Evolutionary conservation across 2,329 filamentous ascomycete genomes (phyloP), one percentile per base, ranked within the genome.

Genomic region (Pestalotiopsis sp.): DNA sequence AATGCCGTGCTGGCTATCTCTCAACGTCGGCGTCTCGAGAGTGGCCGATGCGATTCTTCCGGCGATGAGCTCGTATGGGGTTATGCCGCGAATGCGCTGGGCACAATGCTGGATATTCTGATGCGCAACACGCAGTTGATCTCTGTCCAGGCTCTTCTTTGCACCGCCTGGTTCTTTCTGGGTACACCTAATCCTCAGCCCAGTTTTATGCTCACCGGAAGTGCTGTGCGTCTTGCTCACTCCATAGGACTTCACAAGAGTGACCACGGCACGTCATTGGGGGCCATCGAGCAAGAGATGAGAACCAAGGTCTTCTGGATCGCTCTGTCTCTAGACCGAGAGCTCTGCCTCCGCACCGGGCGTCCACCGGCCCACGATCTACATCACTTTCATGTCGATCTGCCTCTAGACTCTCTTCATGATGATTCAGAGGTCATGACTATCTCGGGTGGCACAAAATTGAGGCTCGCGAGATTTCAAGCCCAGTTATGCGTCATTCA

Each of bases 111-210:
- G 38, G 62, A 65, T 14, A 31, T 65, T 25, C 9, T 65, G 23
- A 65, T 65, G 62, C 62, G 62, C 17, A 65, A 65, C 13, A 65
- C 62, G 62, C 62, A 65, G 62, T 20, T 65, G 38, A 45, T 65
- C 12, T 65, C 62, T 49, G 62, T 65, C 7, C 62, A 65, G 31
- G 62, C 62, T 13, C 62, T 65, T 17, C 39, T 65, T 4, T 41
- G 39, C 20, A 49, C 27, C 36, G 62, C 62, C n/a, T 65, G 62
- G 62, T 65, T 65, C 20, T 65, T 65, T 20, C 36, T 45, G 11
- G 62, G 62, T 23, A 65, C 62, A 14, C 62, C 62, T 20, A 65
- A 65, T 49, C 62, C 62, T 12, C 62, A 65, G 36, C 62, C 62
- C 20, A 65, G 62, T 20, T 65, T 65, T 12, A 65, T 65, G 62